Evolutionary conservation across 164 flowering plant species (phyloP).

Genomic region (Paratinospora sagittata): DNA sequence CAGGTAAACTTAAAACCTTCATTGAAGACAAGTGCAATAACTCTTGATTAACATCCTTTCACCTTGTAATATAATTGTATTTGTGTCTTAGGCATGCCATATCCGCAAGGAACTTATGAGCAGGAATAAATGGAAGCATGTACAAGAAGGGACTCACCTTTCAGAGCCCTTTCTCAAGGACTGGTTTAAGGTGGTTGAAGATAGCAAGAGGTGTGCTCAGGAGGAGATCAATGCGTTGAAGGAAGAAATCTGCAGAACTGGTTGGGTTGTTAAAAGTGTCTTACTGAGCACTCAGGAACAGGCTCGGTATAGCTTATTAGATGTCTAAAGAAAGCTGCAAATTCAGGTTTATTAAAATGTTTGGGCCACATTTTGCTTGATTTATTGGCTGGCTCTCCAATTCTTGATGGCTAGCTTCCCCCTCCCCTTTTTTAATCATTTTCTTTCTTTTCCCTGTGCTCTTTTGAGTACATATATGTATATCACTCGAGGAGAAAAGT

Average conservation of each 20-base stretch:
- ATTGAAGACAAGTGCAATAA: no score
- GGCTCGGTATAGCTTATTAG: slow-evolving; percentile 41
- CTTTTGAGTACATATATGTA: no score
- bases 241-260: slow-evolving; percentile 32
- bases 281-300: slow-evolving; percentile 47
- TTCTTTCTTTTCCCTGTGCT: no score
- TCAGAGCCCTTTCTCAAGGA: slow-evolving; percentile 25
- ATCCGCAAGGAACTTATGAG: slow-evolving; percentile 39
- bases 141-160: slow-evolving; percentile 16
- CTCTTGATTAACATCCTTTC: not conserved
- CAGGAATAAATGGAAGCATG: slow-evolving; percentile 21
- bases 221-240: slow-evolving; percentile 22
- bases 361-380: not conserved
- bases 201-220: slow-evolving; percentile 37
- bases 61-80: not conserved
- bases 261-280: slow-evolving; percentile 33
- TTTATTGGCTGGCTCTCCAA: not conserved
- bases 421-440: not conserved
- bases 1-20: no score
- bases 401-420: no score
- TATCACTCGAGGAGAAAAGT: no score
- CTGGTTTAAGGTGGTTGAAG: slow-evolving; percentile 43
- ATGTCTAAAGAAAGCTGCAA: slow-evolving; percentile 11
- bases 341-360: no score
- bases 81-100: slow-evolving; percentile 50